Evolutionary conservation across 2,329 filamentous ascomycete genomes (phyloP).

Genomic region (Sporothrix sp.): DNA sequence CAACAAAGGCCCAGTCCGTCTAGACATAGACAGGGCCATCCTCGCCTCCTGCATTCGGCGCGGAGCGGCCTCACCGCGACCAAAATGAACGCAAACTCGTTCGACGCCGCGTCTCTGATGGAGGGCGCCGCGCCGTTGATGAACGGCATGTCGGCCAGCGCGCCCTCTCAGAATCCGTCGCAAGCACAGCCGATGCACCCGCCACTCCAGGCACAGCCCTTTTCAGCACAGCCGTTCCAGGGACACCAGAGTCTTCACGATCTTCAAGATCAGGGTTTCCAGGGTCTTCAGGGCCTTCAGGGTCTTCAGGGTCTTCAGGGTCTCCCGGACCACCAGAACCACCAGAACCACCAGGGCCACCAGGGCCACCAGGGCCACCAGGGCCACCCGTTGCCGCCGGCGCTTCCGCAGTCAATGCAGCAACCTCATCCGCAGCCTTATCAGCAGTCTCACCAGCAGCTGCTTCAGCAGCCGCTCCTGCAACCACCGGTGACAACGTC

Average conservation of each 20-base stretch:
- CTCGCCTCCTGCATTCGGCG: too few relatives aligned
- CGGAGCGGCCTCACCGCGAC: too few relatives aligned
- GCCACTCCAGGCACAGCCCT: not conserved
- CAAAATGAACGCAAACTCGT: slow-evolving; percentile 7
- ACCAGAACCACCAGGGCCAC: too few relatives aligned
- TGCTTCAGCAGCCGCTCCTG: too few relatives aligned
- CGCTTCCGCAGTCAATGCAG: not conserved
- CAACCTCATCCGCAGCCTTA: not conserved
- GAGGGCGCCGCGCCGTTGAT: not conserved
- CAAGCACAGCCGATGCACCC: not conserved
- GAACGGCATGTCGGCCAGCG: not conserved
- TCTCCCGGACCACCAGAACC: too few relatives aligned
- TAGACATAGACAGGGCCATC: too few relatives aligned
- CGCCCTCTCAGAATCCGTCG: not conserved
- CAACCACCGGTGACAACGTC: not conserved
- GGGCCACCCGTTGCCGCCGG: not conserved
- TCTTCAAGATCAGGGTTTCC: too few relatives aligned
- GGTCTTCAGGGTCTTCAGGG: too few relatives aligned
- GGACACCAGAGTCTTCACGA: too few relatives aligned
- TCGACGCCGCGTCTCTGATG: slow-evolving; percentile 1
- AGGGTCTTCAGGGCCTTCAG: too few relatives aligned
- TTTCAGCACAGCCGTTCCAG: not conserved
- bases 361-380: too few relatives aligned
- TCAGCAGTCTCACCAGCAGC: not conserved
- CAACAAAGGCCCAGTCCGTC: too few relatives aligned